Conservation (phyloP, 2,329 filamentous ascomycete species). For the Talaromyces sp. region DNA sequence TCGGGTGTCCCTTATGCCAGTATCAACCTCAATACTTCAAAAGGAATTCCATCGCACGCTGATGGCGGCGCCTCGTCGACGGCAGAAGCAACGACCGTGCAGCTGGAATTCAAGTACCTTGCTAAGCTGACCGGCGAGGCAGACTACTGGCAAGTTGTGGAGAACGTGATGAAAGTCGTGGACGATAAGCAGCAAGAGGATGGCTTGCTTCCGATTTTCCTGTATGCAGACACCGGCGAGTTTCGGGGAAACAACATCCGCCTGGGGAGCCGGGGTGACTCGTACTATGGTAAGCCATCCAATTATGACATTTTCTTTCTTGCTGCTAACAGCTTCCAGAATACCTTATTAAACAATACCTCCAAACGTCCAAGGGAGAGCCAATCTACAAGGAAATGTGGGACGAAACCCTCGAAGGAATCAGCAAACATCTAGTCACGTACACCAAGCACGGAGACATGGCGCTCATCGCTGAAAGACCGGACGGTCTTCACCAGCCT, state of each 20-base stretch:
- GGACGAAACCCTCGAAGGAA: conserved; percentile 75
- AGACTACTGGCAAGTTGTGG: conserved; percentile 84
- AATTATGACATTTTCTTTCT: not conserved
- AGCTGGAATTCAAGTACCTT: conserved; percentile 96
- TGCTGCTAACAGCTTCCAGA: conserved; percentile 43
- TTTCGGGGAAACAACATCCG: conserved; percentile 85
- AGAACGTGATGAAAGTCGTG: conserved; percentile 85
- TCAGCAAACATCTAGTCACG: conserved; percentile 86
- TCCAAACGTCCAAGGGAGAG: conserved; percentile 86
- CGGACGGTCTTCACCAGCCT: conserved; percentile 59
- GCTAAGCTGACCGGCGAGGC: conserved; percentile 90
- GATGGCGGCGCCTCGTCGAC: conserved; percentile 88
- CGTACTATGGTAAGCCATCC: conserved; percentile 65
- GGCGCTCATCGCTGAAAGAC: conserved; percentile 86
- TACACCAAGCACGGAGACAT: conserved; percentile 76
- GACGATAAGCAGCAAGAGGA: conserved; percentile 74
- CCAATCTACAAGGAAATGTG: conserved; percentile 86
- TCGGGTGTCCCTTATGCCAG: conserved; percentile 88
- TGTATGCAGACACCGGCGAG: conserved; percentile 69
- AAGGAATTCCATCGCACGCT: conserved; percentile 73
- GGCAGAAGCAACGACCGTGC: conserved; percentile 83
- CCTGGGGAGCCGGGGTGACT: conserved; percentile 88
- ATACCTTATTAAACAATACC: conserved; percentile 96
- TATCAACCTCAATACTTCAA: conserved; percentile 72
- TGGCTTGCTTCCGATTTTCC: conserved; percentile 86